These are phyloP conservation scores for Oryza longistaminata DNA, from an alignment of 176 grass and related monocot genomes.

Conservation along the genomic window DNA sequence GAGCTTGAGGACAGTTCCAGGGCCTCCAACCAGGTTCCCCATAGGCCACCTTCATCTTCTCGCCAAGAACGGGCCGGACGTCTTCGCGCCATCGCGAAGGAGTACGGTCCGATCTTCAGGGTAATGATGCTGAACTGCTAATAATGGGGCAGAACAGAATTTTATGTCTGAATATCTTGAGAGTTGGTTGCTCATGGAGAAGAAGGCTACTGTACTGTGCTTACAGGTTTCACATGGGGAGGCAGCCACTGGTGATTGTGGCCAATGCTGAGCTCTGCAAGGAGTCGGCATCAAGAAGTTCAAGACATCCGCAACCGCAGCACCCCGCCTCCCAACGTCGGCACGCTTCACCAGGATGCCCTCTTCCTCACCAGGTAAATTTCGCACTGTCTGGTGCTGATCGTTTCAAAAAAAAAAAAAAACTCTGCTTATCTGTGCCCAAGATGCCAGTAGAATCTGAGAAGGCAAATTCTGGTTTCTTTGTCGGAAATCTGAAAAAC, in stretches of 20 bases:
- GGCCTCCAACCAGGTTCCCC: conserved; percentile 61
- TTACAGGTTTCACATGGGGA: conserved; percentile 92
- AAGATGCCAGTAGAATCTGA: neutral
- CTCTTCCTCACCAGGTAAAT: conserved; percentile 61
- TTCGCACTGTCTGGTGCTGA: too few relatives aligned
- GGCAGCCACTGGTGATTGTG: conserved; percentile 88
- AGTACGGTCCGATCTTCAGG: conserved; percentile 86
- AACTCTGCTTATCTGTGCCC: neutral
- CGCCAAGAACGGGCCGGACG: conserved; percentile 68
- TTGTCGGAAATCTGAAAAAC: neutral
- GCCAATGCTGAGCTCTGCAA: conserved; percentile 90
- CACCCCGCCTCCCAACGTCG: conserved; percentile 58
- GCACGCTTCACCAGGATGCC: conserved; percentile 79
- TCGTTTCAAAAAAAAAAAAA: too few relatives aligned
- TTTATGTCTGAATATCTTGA: neutral
- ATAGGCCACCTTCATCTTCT: conserved; percentile 72
- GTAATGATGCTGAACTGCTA: conserved; percentile 30
- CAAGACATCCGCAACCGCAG: conserved; percentile 88
- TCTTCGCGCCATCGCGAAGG: conserved; percentile 63
- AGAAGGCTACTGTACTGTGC: neutral
- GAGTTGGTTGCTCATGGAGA: conserved; percentile 21
- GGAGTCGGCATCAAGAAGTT: conserved; percentile 96
- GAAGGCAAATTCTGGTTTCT: neutral
- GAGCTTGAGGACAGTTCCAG: conserved; percentile 75
- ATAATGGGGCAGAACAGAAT: neutral